Evolutionary conservation across 768 basidiomycete genomes (phyloP).

Genomic region (Rickenella mellea): DNA sequence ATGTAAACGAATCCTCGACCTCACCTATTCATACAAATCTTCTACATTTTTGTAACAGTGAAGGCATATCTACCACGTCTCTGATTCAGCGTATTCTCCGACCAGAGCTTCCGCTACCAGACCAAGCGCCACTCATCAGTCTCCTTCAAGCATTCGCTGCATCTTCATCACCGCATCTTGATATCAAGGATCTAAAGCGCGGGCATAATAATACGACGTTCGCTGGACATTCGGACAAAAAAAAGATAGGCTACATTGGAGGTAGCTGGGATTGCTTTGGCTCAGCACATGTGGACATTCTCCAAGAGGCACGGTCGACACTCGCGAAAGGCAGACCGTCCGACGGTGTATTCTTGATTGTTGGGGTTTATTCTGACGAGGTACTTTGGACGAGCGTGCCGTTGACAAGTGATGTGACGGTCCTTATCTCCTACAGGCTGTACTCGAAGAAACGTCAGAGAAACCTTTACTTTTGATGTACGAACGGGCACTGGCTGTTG

Average conservation of each 20-base stretch:
- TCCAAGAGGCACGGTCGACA: constrained; percentile 2
- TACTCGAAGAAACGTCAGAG: constrained; percentile 3
- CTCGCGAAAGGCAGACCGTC: background rate
- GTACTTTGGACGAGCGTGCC: background rate
- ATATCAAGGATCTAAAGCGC: no score
- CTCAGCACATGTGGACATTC: constrained; percentile 8
- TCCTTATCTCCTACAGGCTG: constrained; percentile 1
- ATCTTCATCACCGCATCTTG: no score
- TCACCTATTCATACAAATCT: no score
- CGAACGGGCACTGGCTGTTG: constrained; percentile 8
- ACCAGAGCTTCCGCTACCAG: background rate
- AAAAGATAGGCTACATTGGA: constrained; percentile 6
- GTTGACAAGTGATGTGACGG: background rate
- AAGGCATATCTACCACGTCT: constrained; percentile 9
- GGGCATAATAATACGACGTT: no score
- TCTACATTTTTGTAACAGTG: no score
- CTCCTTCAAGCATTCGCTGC: no score
- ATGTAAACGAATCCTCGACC: no score
- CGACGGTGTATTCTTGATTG: constrained; percentile 1
- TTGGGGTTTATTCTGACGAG: constrained; percentile 7
- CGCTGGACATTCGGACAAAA: no score
- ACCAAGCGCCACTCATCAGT: no score
- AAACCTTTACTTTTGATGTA: constrained; percentile 4
- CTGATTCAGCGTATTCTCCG: constrained; percentile 7
- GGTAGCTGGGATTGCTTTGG: constrained; percentile 11